Base-by-base conservation (phyloP, 768 basidiomycete species). In the Trametes maxima region DNA sequence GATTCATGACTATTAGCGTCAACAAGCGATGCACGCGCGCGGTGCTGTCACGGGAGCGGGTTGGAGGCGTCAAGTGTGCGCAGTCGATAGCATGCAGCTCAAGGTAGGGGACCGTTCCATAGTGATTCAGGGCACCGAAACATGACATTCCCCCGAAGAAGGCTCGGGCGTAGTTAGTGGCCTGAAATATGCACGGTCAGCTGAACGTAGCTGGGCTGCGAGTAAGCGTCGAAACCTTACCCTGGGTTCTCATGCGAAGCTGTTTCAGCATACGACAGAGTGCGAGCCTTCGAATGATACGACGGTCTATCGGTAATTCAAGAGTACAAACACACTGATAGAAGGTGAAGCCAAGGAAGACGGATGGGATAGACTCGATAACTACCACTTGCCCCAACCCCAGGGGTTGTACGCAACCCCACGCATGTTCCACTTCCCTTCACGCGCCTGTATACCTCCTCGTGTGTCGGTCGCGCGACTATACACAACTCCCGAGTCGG, bases 381-480 rank as follows among this genome's bases (percentile, higher is more conserved):
- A 25, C 51, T 42, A 58, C 63, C 63, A 64, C 46, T 45, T 46
- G 22, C 58, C 36, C 48, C 44, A 44, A n/a, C 63, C 63, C 63
- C 63, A 64, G 5, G 63, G 63, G 50, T 64, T 64, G 60, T 73
- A 79, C 37, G 73, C 86, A 6, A 90, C 85, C 0, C 89, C 88
- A 44, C 88, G 75, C 66, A 89, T 67, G 68, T 89, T 90, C 89
- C 89, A 90, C 14, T 70, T 65, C 2, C 78, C 79, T 5, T 81
- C 78, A 40, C 73, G 72, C 0, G 75, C 76, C 69, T 90, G 89
- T 12, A 45, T 65, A 62, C 43, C 72, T 5, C 83, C 85, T 21
- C 68, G 71, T 8, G 69, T 69, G 71, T 88, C 86, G 24, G 72
- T 75, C 1, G 86, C 88, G 4, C 86, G 80, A 56, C 83, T 82